Evolutionary conservation across 2,329 filamentous ascomycete species (phyloP).

Genomic region (Graphilbum fragrans): DNA sequence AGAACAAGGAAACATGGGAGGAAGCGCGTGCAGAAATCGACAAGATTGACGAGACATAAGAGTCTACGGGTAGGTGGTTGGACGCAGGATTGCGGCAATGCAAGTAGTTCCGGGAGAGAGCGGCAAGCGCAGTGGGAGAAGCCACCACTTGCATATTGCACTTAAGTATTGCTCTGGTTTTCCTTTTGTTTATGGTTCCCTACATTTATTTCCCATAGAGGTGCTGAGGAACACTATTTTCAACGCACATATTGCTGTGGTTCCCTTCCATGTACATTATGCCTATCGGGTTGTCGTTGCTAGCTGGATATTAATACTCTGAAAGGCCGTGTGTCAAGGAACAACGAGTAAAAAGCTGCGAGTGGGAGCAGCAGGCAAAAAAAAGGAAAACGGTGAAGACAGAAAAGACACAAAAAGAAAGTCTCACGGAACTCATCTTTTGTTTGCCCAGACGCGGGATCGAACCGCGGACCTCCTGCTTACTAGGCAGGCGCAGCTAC

Average conservation of each 20-base stretch:
- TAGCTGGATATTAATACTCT: neutral
- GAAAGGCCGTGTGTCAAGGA: neutral
- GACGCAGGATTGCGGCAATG: neutral
- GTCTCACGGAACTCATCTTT: no score
- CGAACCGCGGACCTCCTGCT: constrained; percentile 13
- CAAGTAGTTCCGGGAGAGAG: no score
- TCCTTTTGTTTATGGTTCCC: neutral
- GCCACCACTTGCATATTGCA: no score
- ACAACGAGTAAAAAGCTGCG: neutral
- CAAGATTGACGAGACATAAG: constrained; percentile 62
- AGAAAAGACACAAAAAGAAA: neutral
- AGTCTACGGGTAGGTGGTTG: neutral
- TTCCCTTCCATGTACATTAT: no score
- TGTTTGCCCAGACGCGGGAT: constrained; percentile 12
- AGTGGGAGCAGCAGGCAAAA: neutral
- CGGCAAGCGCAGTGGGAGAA: no score
- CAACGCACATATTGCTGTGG: no score
- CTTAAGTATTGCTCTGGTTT: neutral
- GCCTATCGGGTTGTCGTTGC: no score
- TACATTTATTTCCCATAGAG: neutral
- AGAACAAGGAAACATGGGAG: constrained; percentile 84
- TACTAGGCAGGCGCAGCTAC: constrained; percentile 13
- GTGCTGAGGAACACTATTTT: no score
- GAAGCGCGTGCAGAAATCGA: constrained; percentile 78
- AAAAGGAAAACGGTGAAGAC: neutral